Base-by-base conservation (phyloP, 257 asterid species). In the Gardenia jasminoides region DNA sequence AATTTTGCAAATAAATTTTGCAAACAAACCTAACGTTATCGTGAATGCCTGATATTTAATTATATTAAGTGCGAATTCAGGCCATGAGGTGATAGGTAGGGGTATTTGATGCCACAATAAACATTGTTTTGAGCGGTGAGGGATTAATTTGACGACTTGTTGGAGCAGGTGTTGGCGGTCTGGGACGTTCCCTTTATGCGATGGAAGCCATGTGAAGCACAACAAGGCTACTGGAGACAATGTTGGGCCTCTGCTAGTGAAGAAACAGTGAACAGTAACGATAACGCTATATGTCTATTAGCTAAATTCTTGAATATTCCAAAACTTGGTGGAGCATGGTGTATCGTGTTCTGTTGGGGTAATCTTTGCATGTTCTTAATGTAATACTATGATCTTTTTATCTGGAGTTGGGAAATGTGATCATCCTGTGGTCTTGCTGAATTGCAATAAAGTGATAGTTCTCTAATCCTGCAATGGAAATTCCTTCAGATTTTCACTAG, bases 101-200 rank as follows among this genome's bases (percentile, higher is more conserved):
- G 54, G 15, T 48, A 11, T 54, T 17, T 54, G 61, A 54, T 54
- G 20, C 1, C 19, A 54, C 9, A 19, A 4, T 54, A 22, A 3
- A 19, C 43, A 33, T 19, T 54, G 11, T 16, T 10, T 47, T 66
- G 28, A 67, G 52, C 65, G 11, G 19, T 11, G 43, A 47, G 4
- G 50, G 12, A 30, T 58, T 19, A n/a, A 28, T 48, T 64, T n/a
- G n/a, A n/a, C n/a, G 66, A 39, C 31, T 61, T 64, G 67, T 67
- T 64, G 82, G 83, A 76, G 81, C 88, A 94, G 98, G 89, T 94
- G 99, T 76, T 94, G 99, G 99, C 88, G 98, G 84, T 94, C 99
- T 0, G 93, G 91, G 85, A 90, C 96, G 1, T 94, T 94, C 76
- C 99, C 98, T 7, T 80, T 94, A n/a, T 94, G 99, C 66, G 97